phyloP scores from a whole-genome alignment of 2,329 filamentous ascomycete species.

The Penicillium corylophilum region DNA sequence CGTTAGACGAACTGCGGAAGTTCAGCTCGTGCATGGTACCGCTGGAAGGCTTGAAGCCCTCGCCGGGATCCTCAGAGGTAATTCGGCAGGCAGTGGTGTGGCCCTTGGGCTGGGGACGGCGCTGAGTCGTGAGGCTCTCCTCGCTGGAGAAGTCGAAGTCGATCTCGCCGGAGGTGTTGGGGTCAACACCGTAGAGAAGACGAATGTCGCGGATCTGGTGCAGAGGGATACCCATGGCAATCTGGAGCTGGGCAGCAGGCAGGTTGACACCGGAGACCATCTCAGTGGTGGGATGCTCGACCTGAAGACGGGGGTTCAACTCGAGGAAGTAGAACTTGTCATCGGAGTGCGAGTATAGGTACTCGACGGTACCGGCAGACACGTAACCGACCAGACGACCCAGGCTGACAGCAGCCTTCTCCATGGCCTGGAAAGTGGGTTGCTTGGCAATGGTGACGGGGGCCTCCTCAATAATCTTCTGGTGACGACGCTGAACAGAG shows the following conservation, averaged over 20 bases:
- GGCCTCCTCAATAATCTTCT: constrained; percentile 99
- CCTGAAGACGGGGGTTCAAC: constrained; percentile 96
- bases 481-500: constrained; percentile 95
- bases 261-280: constrained; percentile 99
- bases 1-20: constrained; percentile 97
- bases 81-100: constrained; percentile 99
- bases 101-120: constrained; percentile 87
- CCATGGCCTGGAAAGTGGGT: constrained; percentile 91
- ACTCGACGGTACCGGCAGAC: constrained; percentile 97
- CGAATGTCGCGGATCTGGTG: constrained; percentile 96
- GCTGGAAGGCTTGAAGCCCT: constrained; percentile 98
- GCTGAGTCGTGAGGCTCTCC: constrained; percentile 78
- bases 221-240: constrained; percentile 96
- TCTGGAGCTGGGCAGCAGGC: constrained; percentile 94
- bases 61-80: constrained; percentile 96
- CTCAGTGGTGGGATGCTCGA: constrained; percentile 98
- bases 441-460: constrained; percentile 93
- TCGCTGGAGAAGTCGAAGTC: constrained; percentile 95
- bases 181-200: constrained; percentile 91
- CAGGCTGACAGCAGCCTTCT: constrained; percentile 90
- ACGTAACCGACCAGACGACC: constrained; percentile 96
- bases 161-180: constrained; percentile 79
- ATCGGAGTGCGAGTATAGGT: constrained; percentile 95
- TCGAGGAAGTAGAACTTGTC: constrained; percentile 99
- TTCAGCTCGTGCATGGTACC: constrained; percentile 99